A percentile compares a stretch with the other conserved stretches of the same genome.
These are phyloP conservation scores for Cylindrotheca closterium DNA, from an alignment of 108 stramenopile species.

Conservation along the genomic window DNA sequence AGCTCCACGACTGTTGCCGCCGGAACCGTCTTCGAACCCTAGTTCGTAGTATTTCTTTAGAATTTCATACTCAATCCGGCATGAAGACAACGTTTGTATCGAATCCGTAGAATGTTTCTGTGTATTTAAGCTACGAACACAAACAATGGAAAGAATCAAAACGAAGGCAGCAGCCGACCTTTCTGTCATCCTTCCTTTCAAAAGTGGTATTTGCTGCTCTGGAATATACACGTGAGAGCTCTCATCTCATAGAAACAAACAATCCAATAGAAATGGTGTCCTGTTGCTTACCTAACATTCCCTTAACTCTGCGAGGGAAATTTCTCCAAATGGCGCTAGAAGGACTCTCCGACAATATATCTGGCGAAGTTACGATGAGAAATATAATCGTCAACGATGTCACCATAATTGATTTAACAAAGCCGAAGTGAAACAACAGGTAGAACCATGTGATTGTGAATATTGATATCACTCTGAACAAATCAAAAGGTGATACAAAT, in stretches of 20 bases:
- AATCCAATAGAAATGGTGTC: no score
- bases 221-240: background rate
- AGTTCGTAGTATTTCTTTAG: constrained; percentile 47
- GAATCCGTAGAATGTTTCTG: background rate
- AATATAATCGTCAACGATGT: constrained; percentile 24
- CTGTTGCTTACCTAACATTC: constrained; percentile 22
- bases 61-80: constrained; percentile 11
- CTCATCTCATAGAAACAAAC: no score
- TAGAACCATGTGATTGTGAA: constrained; percentile 9
- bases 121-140: constrained; percentile 7
- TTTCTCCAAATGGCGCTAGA: constrained; percentile 9
- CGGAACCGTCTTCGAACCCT: constrained; percentile 52
- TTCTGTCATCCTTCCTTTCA: constrained; percentile 26
- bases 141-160: constrained; percentile 17
- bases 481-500: constrained; percentile 18
- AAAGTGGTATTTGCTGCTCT: constrained; percentile 18
- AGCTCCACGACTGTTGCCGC: constrained; percentile 27
- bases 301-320: constrained; percentile 27
- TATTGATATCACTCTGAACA: constrained; percentile 24
- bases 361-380: constrained; percentile 31
- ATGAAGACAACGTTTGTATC: background rate
- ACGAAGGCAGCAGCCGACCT: constrained; percentile 18
- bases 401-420: constrained; percentile 41
- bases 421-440: constrained; percentile 36
- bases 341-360: constrained; percentile 11